phyloP scores from a whole-genome alignment of 805 yeast species.

The Yamadazyma takamatsuzukensis region DNA sequence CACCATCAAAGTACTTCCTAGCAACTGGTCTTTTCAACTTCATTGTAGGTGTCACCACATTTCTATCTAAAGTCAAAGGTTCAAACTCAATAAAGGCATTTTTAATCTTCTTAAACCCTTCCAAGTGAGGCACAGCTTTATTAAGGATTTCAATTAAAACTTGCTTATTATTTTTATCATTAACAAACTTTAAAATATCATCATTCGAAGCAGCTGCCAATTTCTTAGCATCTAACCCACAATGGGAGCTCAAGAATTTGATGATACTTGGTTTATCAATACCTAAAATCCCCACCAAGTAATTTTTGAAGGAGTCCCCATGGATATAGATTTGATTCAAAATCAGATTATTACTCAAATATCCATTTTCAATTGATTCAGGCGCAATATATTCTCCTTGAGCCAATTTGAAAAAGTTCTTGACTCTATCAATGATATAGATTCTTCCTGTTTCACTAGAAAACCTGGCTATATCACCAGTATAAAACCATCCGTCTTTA shows the following conservation, averaged over 20 bases:
- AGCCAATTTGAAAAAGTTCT: slow-evolving; percentile 44
- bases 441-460: slow-evolving; percentile 23
- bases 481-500: slow-evolving; percentile 52
- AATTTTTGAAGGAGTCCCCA: slow-evolving; percentile 28
- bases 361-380: slow-evolving; percentile 36
- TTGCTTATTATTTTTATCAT: slow-evolving; percentile 18
- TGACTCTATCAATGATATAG: slow-evolving; percentile 47
- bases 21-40: slow-evolving; percentile 41
- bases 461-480: slow-evolving; percentile 49
- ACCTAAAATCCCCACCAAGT: slow-evolving; percentile 28
- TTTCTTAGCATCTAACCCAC: slow-evolving; percentile 5
- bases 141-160: slow-evolving; percentile 22
- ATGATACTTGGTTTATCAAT: slow-evolving; percentile 18
- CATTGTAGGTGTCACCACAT: slow-evolving; percentile 41
- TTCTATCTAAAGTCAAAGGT: slow-evolving; percentile 36
- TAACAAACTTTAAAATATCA: slow-evolving; percentile 20
- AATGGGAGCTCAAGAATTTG: slow-evolving; percentile 14
- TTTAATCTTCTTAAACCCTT: slow-evolving; percentile 38
- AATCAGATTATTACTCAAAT: slow-evolving; percentile 26
- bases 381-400: slow-evolving; percentile 43
- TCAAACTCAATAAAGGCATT: slow-evolving; percentile 34
- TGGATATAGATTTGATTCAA: slow-evolving; percentile 28
- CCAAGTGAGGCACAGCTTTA: slow-evolving; percentile 20
- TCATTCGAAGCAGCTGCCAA: slow-evolving; percentile 7
- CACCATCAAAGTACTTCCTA: slow-evolving; percentile 21